A percentile compares a stretch with the other conserved stretches of the same genome.
Conservation (phyloP, 1,284 basidiomycete species). For the Rhizoctonia solani region DNA sequence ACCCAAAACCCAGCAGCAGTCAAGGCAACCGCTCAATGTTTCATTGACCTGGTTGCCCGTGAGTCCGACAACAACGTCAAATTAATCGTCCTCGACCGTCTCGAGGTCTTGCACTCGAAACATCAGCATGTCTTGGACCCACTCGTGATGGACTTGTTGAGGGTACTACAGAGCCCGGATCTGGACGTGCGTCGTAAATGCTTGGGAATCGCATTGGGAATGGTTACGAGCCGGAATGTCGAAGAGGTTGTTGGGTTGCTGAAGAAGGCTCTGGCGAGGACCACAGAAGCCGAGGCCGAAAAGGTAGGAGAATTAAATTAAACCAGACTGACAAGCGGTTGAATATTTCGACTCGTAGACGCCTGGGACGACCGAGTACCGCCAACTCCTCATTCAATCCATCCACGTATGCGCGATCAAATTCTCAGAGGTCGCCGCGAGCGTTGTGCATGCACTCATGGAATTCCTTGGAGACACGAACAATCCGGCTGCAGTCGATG, state of each 20-base stretch:
- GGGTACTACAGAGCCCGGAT: slow-evolving; percentile 87
- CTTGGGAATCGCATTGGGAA: slow-evolving; percentile 85
- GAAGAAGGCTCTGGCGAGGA: slow-evolving; percentile 97
- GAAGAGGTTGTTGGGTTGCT: slow-evolving; percentile 96
- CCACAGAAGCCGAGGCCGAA: slow-evolving; percentile 83
- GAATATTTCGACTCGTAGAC: background rate
- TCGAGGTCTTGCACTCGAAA: slow-evolving; percentile 81
- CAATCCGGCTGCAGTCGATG: slow-evolving; percentile 94
- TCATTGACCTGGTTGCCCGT: slow-evolving; percentile 90
- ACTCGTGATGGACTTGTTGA: slow-evolving; percentile 95
- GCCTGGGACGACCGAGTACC: slow-evolving; percentile 64
- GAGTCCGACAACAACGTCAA: slow-evolving; percentile 99
- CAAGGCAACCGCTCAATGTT: slow-evolving; percentile 90
- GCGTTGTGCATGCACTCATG: slow-evolving; percentile 96
- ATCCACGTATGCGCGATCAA: slow-evolving; percentile 97
- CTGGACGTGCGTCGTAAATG: slow-evolving; percentile 97
- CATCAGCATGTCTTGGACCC: slow-evolving; percentile 92
- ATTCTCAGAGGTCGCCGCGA: slow-evolving; percentile 97
- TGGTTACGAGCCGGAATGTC: slow-evolving; percentile 96
- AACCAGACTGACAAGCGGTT: no score
- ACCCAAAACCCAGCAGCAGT: slow-evolving; percentile 96
- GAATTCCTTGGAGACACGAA: slow-evolving; percentile 97
- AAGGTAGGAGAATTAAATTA: slow-evolving; percentile 55
- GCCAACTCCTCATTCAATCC: slow-evolving; percentile 95
- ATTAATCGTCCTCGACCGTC: slow-evolving; percentile 93